A percentile compares a stretch with the other conserved stretches of the same genome.
phyloP scores from a whole-genome alignment of 345 rosid species.

The Reutealis trisperma region DNA sequence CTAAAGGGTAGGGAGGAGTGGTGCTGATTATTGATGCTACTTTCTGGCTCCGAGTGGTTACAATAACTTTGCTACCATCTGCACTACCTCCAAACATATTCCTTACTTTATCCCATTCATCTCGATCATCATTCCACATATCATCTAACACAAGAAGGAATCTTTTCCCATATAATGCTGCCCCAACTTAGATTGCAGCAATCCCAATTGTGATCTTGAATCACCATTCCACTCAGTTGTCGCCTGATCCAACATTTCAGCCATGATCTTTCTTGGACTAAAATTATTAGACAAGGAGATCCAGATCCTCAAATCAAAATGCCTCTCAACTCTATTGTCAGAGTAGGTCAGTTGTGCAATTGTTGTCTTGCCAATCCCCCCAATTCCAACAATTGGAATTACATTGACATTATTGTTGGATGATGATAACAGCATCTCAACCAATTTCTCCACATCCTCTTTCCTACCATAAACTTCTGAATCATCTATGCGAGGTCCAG shows the following conservation, averaged over 20 bases:
- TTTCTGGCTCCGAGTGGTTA: not conserved
- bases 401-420: not conserved
- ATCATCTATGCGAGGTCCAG: not conserved
- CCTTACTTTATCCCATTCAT: conserved; percentile 1
- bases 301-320: not conserved
- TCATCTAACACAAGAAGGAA: not conserved
- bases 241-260: not conserved
- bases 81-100: not conserved
- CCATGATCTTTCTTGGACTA: not conserved
- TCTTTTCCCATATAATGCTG: not conserved
- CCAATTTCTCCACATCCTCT: not conserved
- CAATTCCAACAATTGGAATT: not conserved
- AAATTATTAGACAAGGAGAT: not conserved
- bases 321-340: not conserved
- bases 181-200: not conserved
- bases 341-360: not conserved
- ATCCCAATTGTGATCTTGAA: not conserved
- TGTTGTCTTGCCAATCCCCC: not conserved
- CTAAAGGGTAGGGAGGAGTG: not conserved
- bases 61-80: not conserved
- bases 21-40: not conserved
- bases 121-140: not conserved
- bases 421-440: not conserved
- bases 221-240: not conserved
- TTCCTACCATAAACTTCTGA: not conserved